Base-by-base conservation (phyloP, 2,329 filamentous ascomycete genomes). In the Fusarium agapanthi region DNA sequence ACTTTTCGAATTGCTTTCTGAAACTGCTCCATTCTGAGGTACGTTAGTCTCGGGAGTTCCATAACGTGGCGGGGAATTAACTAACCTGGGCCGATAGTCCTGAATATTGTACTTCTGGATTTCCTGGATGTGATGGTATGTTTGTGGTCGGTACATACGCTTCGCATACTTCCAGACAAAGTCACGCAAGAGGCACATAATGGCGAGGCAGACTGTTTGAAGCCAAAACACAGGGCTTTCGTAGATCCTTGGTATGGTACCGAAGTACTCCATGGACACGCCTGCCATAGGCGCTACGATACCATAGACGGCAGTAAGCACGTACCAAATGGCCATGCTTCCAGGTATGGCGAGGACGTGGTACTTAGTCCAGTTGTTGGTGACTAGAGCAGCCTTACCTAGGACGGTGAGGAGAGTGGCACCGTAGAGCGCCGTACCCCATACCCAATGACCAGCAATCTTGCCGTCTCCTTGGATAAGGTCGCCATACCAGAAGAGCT, bases 101-200 rank as follows among this genome's bases (percentile, higher is more conserved):
- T 99, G 96, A 68, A 99, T 97, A 78, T 99, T 99, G 85, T 98
- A 99, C 84, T 99, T 99, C 83, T 99, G 96, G 76, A 99, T 99
- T 85, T 99, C 96, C 83, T 99, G 96, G 72, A 99, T 96, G 81
- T 99, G 96, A 78, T 99, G 96, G 79, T 99, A 99, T 47, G 94
- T 91, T 83, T 98, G 93, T 28, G 96, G 96, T 76, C 91, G 92
- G 84, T 98, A 99, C 95, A 99, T 98, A 74, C 96, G 90, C 87
- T 97, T 98, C 69, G 90, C 91, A 77, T 98, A 99, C 86, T 99
- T 99, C 95, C 95, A 99, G 7, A 92, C 91, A 82, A 97, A 93
- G 81, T 99, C 96, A 77, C 96, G 88, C 56, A 95, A 83, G 55
- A 99, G 87, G 81, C 95, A 98, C 54, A 98, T 83, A 13, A 91